A percentile compares a stretch with the other conserved stretches of the same genome.
Evolutionary conservation across 208 protist genomes (phyloP).

Genomic region (Novymonas esmeraldas): DNA sequence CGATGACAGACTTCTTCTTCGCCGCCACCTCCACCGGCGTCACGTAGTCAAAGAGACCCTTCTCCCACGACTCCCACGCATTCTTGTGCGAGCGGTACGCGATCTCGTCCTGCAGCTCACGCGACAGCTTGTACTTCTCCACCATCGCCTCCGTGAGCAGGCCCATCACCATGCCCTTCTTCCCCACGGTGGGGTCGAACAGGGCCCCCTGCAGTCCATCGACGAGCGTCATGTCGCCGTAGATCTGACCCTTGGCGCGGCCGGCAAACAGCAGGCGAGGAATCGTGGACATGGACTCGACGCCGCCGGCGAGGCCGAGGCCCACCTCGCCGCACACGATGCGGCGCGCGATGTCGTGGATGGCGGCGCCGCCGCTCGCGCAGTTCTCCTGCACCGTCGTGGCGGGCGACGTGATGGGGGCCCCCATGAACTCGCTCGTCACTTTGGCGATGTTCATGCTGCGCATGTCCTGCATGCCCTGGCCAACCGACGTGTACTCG

Average conservation of each 20-base stretch:
- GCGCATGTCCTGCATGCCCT: slow-evolving; percentile 61
- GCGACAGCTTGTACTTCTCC: slow-evolving; percentile 85
- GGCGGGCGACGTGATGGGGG: slow-evolving; percentile 45
- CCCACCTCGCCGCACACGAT: slow-evolving; percentile 54
- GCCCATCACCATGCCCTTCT: slow-evolving; percentile 60
- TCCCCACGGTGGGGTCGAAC: slow-evolving; percentile 48
- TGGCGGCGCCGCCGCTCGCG: slow-evolving; percentile 57
- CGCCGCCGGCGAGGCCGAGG: slow-evolving; percentile 58
- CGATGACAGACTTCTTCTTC: slow-evolving; percentile 46
- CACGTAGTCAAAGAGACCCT: slow-evolving; percentile 91
- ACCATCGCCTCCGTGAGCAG: slow-evolving; percentile 82
- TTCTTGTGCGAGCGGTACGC: slow-evolving; percentile 91
- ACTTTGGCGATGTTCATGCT: slow-evolving; percentile 61
- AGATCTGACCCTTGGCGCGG: slow-evolving; percentile 55
- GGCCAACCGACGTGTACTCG: slow-evolving; percentile 57
- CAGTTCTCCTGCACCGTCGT: slow-evolving; percentile 76
- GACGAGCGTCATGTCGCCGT: slow-evolving; percentile 54
- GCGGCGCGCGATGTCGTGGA: slow-evolving; percentile 61
- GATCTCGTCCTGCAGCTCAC: slow-evolving; percentile 93
- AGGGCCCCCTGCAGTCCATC: slow-evolving; percentile 62
- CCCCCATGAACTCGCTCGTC: slow-evolving; percentile 40
- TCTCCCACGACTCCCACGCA: slow-evolving; percentile 68
- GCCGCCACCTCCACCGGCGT: slow-evolving; percentile 77
- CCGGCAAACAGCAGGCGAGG: slow-evolving; percentile 51
- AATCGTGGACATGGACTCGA: slow-evolving; percentile 72